Evolutionary conservation across 441 rosid species (phyloP).

Genomic region (Theobroma grandiflorum): DNA sequence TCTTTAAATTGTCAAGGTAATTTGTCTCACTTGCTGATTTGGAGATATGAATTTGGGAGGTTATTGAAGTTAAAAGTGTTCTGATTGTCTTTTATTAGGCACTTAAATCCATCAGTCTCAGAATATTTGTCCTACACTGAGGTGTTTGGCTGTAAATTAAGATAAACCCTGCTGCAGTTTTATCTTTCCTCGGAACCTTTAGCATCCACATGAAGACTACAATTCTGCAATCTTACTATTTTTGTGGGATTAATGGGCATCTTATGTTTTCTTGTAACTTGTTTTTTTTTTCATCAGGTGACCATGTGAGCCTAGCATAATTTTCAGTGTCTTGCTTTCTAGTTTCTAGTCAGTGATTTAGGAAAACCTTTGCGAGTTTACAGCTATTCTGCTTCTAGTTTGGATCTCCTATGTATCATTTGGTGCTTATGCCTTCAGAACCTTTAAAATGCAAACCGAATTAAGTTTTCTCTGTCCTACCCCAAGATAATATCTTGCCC

Average conservation of each 20-base stretch:
- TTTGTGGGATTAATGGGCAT: background rate
- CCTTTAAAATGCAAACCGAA: background rate
- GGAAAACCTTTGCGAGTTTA: background rate
- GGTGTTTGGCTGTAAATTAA: background rate
- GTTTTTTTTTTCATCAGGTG: background rate
- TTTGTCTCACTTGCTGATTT: background rate
- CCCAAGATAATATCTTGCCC: background rate
- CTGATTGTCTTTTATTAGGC: background rate
- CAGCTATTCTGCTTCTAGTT: background rate
- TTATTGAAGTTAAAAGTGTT: background rate
- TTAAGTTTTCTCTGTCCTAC: background rate
- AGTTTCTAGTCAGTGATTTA: background rate
- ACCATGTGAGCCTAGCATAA: background rate
- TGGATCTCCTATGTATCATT: constrained; percentile 7
- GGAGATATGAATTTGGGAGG: background rate
- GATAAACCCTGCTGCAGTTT: background rate
- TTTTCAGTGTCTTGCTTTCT: background rate
- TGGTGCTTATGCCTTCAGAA: constrained; percentile 12
- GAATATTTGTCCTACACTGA: background rate
- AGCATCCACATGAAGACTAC: background rate
- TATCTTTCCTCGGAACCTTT: background rate
- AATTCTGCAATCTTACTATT: background rate
- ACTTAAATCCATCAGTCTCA: background rate
- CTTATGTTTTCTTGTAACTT: background rate
- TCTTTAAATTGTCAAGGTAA: background rate